Conservation (phyloP, 805 yeast genomes). For the Candida xiaguanensis region DNA sequence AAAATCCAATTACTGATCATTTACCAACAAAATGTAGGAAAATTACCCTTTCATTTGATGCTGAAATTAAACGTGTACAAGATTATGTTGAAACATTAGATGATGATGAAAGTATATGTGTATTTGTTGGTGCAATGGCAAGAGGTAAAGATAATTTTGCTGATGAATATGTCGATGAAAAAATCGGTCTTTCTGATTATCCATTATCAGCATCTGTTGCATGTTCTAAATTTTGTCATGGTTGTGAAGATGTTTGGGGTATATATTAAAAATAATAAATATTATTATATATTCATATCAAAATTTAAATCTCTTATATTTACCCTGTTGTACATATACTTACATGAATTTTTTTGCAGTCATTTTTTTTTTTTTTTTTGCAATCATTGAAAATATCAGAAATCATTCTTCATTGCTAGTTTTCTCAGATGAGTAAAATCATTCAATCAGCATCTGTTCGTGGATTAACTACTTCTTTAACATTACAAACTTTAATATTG, state of each 20-base stretch:
- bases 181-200: slow-evolving; percentile 91
- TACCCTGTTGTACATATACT: no score
- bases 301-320: no score
- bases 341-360: no score
- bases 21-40: slow-evolving; percentile 94
- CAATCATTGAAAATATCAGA: not conserved
- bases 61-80: slow-evolving; percentile 81
- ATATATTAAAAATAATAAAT: slow-evolving; percentile 52
- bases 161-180: slow-evolving; percentile 94
- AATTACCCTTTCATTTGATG: slow-evolving; percentile 88
- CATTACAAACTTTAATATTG: slow-evolving; percentile 39
- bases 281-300: no score
- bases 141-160: slow-evolving; percentile 97
- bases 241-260: slow-evolving; percentile 97
- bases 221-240: slow-evolving; percentile 96
- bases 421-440: slow-evolving; percentile 22
- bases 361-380: slow-evolving; percentile 1
- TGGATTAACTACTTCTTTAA: slow-evolving; percentile 35
- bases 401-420: not conserved
- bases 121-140: slow-evolving; percentile 99
- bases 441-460: slow-evolving; percentile 48
- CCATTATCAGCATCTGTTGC: slow-evolving; percentile 97
- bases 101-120: slow-evolving; percentile 91
- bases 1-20: slow-evolving; percentile 96
- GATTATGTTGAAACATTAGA: slow-evolving; percentile 80